phyloP scores from a whole-genome alignment of 306 rosid genomes.

The Casuarina glauca region DNA sequence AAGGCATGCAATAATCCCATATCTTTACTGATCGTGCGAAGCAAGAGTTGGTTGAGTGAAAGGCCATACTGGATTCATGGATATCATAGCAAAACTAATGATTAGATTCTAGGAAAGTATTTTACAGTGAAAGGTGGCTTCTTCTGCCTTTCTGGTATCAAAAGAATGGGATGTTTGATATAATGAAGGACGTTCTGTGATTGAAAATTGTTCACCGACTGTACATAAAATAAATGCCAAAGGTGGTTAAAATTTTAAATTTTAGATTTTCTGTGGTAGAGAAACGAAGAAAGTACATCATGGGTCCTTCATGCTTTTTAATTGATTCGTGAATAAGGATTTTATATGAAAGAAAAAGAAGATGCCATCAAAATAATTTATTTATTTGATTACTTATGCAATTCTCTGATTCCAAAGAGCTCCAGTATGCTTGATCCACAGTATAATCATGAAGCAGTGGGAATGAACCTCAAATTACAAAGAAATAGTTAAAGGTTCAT shows the following conservation, averaged over 20 bases:
- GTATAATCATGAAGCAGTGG: too few relatives aligned
- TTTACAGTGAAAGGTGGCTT: neutral
- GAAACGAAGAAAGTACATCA: too few relatives aligned
- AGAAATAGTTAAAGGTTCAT: neutral
- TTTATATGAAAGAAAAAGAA: too few relatives aligned
- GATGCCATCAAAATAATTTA: too few relatives aligned
- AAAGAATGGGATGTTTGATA: neutral
- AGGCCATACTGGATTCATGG: neutral
- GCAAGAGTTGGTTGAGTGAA: slow-evolving; percentile 1
- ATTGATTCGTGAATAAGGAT: too few relatives aligned
- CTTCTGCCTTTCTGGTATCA: neutral
- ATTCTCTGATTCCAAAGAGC: neutral
- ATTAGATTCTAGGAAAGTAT: neutral
- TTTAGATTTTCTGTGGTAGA: too few relatives aligned
- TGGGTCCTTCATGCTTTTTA: too few relatives aligned
- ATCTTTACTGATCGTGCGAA: slow-evolving; percentile 37
- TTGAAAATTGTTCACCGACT: too few relatives aligned
- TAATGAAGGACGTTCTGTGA: too few relatives aligned
- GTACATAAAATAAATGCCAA: too few relatives aligned
- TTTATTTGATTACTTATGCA: too few relatives aligned
- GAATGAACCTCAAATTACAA: neutral
- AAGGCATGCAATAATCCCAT: slow-evolving; percentile 66
- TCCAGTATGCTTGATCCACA: neutral
- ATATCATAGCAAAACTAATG: neutral
- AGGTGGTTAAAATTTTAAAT: too few relatives aligned